Percentiles rank a stretch among this genome's conserved stretches.
Evolutionary conservation across 2,329 filamentous ascomycete genomes (phyloP).

Genomic region (Aureobasidium vineae): DNA sequence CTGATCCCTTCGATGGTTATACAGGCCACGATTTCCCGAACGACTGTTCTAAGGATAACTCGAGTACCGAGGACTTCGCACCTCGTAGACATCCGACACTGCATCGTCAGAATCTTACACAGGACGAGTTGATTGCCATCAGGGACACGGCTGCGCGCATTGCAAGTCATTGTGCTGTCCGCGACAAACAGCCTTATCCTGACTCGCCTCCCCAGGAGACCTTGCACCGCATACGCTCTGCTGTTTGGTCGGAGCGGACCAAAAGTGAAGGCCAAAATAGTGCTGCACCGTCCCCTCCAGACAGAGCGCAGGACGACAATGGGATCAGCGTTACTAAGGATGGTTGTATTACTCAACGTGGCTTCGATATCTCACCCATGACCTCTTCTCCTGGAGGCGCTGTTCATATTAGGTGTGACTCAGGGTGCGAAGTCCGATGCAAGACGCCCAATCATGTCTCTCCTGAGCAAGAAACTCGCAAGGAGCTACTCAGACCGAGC

Average conservation of each 20-base stretch:
- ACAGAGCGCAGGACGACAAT: neutral
- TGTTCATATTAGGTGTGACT: neutral
- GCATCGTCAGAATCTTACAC: neutral
- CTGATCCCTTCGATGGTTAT: neutral
- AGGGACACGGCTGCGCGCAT: neutral
- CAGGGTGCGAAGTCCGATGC: neutral
- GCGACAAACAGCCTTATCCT: neutral
- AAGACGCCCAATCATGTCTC: neutral
- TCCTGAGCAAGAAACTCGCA: neutral
- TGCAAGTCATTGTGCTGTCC: neutral
- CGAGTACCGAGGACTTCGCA: no score
- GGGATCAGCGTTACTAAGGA: constrained; percentile 4
- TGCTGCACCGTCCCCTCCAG: neutral
- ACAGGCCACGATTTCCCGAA: neutral
- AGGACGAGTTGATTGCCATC: neutral
- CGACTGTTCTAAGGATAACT: neutral
- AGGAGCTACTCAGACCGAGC: neutral
- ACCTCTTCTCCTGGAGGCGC: neutral
- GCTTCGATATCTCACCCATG: neutral
- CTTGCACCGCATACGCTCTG: neutral
- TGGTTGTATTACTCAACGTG: constrained; percentile 15
- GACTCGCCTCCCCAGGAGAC: neutral
- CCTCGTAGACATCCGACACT: neutral
- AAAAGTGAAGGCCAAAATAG: neutral
- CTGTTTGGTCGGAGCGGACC: neutral